Conservation (phyloP, 306 rosid species). For the Quercus suber region DNA sequence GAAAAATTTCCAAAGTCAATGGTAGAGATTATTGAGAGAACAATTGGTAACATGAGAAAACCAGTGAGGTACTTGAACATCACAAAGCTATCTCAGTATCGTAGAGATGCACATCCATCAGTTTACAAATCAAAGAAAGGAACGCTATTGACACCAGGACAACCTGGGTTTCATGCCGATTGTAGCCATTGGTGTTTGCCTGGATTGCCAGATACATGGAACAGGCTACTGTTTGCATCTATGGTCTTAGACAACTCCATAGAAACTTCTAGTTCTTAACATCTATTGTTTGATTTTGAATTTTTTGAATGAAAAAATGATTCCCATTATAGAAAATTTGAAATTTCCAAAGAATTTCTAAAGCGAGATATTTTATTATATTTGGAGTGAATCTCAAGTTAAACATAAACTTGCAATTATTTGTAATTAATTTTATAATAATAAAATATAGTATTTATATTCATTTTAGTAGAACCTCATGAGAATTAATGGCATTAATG, state of each 20-base stretch:
- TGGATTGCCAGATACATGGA: slow-evolving; percentile 50
- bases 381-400: too few species aligned
- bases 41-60: slow-evolving; percentile 23
- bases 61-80: slow-evolving; percentile 43
- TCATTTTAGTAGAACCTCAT: neutral
- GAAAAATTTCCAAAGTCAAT: slow-evolving; percentile 4
- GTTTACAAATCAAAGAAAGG: slow-evolving; percentile 13
- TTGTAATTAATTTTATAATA: too few species aligned
- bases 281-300: neutral
- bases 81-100: slow-evolving; percentile 29
- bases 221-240: slow-evolving; percentile 33
- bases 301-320: too few species aligned
- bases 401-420: too few species aligned
- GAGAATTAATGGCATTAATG: neutral
- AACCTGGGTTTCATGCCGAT: slow-evolving; percentile 18
- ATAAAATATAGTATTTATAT: too few species aligned
- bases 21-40: slow-evolving; percentile 21
- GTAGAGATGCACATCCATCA: slow-evolving; percentile 37
- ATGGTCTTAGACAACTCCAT: slow-evolving; percentile 7
- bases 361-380: too few species aligned
- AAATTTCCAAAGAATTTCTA: too few species aligned
- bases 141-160: slow-evolving; percentile 8
- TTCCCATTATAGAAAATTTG: too few species aligned
- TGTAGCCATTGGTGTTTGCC: slow-evolving; percentile 55
- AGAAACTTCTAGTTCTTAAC: slow-evolving; percentile 12